Evolutionary conservation across 352 stramenopile genomes (phyloP).

Genomic region (Saprolegnia diclina): DNA sequence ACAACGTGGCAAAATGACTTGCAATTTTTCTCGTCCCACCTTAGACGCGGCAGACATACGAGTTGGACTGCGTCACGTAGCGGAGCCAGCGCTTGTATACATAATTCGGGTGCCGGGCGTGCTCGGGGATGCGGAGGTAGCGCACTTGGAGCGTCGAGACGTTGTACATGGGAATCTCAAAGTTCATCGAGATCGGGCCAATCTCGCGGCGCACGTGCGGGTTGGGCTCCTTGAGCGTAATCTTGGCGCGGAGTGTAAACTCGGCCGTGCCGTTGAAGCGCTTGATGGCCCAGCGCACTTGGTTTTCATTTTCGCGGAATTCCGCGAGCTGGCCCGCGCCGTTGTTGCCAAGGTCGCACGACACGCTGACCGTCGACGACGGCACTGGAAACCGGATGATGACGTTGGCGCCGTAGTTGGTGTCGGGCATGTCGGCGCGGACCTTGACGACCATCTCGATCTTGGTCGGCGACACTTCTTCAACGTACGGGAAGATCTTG

Average conservation of each 20-base stretch:
- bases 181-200: conserved; percentile 97
- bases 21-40: background rate
- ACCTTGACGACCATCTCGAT: conserved; percentile 92
- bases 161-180: conserved; percentile 99
- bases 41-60: conserved; percentile 96
- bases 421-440: conserved; percentile 89
- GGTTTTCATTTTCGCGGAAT: conserved; percentile 92
- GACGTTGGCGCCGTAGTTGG: conserved; percentile 95
- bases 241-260: conserved; percentile 92
- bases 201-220: conserved; percentile 89
- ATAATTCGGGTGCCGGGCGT: conserved; percentile 93
- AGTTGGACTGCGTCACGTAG: conserved; percentile 98
- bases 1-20: too few relatives aligned
- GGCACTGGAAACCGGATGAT: conserved; percentile 92
- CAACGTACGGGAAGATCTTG: conserved; percentile 96
- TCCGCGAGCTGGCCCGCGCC: conserved; percentile 85
- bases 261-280: conserved; percentile 94
- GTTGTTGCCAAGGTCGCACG: conserved; percentile 76
- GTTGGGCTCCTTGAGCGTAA: conserved; percentile 74
- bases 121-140: conserved; percentile 96
- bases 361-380: conserved; percentile 73
- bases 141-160: conserved; percentile 97
- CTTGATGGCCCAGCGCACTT: conserved; percentile 95
- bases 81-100: conserved; percentile 98
- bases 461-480: conserved; percentile 93